A percentile compares a stretch with the other conserved stretches of the same genome.
phyloP scores from a whole-genome alignment of 257 asterid genomes.

The Salvia hispanica region DNA sequence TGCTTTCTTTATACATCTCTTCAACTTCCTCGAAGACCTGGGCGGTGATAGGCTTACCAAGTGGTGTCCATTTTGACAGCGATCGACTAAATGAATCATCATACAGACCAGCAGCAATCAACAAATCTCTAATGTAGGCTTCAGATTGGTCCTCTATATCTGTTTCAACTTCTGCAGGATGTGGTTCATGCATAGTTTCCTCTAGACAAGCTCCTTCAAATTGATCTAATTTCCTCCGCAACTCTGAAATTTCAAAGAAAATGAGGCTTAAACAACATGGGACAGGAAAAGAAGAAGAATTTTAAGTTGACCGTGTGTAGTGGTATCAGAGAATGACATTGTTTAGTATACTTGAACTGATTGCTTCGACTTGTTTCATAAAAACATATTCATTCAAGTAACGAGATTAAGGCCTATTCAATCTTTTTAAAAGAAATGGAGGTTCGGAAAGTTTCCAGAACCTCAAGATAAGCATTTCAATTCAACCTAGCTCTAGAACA shows the following conservation, averaged over 20 bases:
- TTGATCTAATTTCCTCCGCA: constrained; percentile 74
- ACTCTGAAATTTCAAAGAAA: constrained; percentile 48
- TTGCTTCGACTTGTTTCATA: constrained; percentile 1
- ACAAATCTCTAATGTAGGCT: constrained; percentile 85
- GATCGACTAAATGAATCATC: constrained; percentile 61
- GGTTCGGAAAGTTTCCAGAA: background rate
- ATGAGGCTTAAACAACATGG: background rate
- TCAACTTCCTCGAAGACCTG: constrained; percentile 79
- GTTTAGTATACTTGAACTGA: background rate
- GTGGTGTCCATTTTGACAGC: constrained; percentile 77
- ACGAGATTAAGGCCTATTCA: constrained; percentile 6
- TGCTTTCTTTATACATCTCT: constrained; percentile 48
- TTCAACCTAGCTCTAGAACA: constrained; percentile 1
- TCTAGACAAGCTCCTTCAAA: constrained; percentile 56
- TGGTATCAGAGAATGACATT: background rate
- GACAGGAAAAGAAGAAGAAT: background rate
- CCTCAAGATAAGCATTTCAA: background rate
- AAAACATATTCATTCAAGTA: too few relatives aligned
- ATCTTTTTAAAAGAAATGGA: background rate
- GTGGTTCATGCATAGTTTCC: constrained; percentile 52
- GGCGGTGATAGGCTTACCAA: constrained; percentile 73
- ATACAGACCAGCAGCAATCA: constrained; percentile 76
- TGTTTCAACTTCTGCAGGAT: constrained; percentile 51
- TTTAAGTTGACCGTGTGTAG: background rate
- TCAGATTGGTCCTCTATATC: constrained; percentile 66